These are phyloP conservation scores for Ganoderma leucocontextum DNA, from an alignment of 1,284 basidiomycete species.

Conservation along the genomic window DNA sequence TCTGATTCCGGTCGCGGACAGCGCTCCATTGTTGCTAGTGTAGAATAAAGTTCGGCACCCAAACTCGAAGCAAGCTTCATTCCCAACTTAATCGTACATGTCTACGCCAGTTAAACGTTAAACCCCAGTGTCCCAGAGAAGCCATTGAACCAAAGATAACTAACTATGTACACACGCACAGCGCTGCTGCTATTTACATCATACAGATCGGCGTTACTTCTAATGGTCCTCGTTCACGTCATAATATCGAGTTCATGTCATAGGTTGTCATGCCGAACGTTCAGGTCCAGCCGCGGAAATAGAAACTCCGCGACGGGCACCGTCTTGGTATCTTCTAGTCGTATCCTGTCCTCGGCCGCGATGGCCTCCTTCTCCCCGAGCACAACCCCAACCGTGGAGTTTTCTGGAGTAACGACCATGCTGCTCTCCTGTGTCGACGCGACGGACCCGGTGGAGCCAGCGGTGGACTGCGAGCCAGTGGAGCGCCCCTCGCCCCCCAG, in stretches of 20 bases:
- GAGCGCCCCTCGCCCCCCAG: slow-evolving; percentile 8
- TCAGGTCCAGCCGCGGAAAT: slow-evolving; percentile 1
- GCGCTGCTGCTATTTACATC: slow-evolving; percentile 5
- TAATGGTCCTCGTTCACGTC: slow-evolving; percentile 3
- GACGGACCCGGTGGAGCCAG: neutral
- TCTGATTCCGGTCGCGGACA: no score
- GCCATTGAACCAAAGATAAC: neutral
- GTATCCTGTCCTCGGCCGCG: neutral
- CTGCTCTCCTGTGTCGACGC: slow-evolving; percentile 14
- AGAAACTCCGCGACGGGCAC: neutral
- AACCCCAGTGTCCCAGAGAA: neutral
- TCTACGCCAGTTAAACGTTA: neutral
- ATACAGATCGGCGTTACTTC: neutral
- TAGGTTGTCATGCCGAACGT: slow-evolving; percentile 4
- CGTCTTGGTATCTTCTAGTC: slow-evolving; percentile 6
- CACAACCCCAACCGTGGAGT: slow-evolving; percentile 2
- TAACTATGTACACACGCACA: slow-evolving; percentile 2
- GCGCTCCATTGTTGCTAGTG: no score
- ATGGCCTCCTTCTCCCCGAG: slow-evolving; percentile 3
- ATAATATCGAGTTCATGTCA: neutral
- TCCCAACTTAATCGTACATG: neutral
- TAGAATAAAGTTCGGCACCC: neutral
- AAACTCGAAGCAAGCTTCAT: slow-evolving; percentile 3
- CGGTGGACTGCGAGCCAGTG: slow-evolving; percentile 7
- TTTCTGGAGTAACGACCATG: slow-evolving; percentile 16